Evolutionary conservation across 108 stramenopile species (phyloP).

Genomic region (Cyclotella choctawhatcheeana): DNA sequence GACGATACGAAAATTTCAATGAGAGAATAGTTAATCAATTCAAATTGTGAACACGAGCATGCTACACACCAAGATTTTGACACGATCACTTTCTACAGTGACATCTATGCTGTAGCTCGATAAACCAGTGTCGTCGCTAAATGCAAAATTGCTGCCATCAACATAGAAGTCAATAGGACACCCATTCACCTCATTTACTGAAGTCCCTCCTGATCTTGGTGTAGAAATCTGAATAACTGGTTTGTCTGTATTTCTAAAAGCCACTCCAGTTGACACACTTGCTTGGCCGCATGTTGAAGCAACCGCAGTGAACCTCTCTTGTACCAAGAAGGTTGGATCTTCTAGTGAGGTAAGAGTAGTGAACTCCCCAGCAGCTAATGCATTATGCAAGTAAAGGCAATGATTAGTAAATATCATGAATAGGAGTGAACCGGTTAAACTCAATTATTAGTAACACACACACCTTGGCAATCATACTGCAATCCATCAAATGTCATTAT

Average conservation of each 20-base stretch:
- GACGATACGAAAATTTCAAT: neutral
- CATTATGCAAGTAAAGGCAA: too few relatives aligned
- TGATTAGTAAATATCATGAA: too few relatives aligned
- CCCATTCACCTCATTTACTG: neutral
- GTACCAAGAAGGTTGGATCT: constrained; percentile 11
- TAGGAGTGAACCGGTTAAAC: too few relatives aligned
- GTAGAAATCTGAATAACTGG: constrained; percentile 20
- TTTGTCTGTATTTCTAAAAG: constrained; percentile 12
- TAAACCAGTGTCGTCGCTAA: neutral
- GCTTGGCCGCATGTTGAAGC: constrained; percentile 17
- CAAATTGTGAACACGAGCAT: neutral
- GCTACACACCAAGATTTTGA: neutral
- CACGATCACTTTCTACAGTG: neutral
- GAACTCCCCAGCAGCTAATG: constrained; percentile 24
- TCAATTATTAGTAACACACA: too few relatives aligned
- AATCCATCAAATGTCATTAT: constrained; percentile 15
- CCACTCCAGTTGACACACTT: constrained; percentile 26
- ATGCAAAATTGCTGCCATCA: neutral
- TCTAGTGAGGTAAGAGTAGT: constrained; percentile 18
- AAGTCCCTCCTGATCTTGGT: neutral
- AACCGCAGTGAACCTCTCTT: constrained; percentile 23
- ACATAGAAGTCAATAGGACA: constrained; percentile 28
- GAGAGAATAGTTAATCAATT: neutral
- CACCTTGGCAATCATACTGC: constrained; percentile 20
- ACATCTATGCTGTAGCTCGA: neutral